These are phyloP conservation scores for Thielaviopsis musarum DNA, from an alignment of 2,329 filamentous ascomycete genomes.

Conservation along the genomic window DNA sequence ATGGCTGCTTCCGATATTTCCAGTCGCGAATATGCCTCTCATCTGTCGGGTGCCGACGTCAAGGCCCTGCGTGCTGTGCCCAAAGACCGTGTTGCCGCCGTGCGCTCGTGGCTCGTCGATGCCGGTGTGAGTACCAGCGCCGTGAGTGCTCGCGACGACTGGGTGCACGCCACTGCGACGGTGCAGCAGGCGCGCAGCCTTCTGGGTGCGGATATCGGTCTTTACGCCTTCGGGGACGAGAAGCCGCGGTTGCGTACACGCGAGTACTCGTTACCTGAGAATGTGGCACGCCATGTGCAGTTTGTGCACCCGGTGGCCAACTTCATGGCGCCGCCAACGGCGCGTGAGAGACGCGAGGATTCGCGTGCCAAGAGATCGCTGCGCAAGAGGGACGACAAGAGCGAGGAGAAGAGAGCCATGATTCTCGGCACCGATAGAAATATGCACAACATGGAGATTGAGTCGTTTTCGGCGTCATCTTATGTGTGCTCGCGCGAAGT, in stretches of 20 bases:
- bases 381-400: constrained; percentile 12
- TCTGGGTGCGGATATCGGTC: constrained; percentile 21
- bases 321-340: constrained; percentile 27
- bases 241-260: constrained; percentile 26
- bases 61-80: constrained; percentile 21
- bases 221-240: constrained; percentile 26
- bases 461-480: neutral
- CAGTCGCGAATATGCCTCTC: constrained; percentile 27
- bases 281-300: constrained; percentile 23
- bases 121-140: constrained; percentile 20
- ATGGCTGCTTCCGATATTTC: constrained; percentile 26
- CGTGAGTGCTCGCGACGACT: constrained; percentile 21
- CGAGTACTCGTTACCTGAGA: constrained; percentile 27
- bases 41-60: constrained; percentile 23
- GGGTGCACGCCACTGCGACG: constrained; percentile 27
- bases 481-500: constrained; percentile 19
- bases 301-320: constrained; percentile 33
- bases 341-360: neutral
- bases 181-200: constrained; percentile 24
- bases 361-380: constrained; percentile 15
- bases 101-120: constrained; percentile 26
- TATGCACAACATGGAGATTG: constrained; percentile 5
- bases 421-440: constrained; percentile 14
- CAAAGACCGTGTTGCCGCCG: constrained; percentile 19
- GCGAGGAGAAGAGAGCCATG: constrained; percentile 9